Percentiles rank a stretch among this genome's conserved stretches.
Evolutionary conservation across 805 yeast genomes (phyloP).

Genomic region (Pichia manshurica): DNA sequence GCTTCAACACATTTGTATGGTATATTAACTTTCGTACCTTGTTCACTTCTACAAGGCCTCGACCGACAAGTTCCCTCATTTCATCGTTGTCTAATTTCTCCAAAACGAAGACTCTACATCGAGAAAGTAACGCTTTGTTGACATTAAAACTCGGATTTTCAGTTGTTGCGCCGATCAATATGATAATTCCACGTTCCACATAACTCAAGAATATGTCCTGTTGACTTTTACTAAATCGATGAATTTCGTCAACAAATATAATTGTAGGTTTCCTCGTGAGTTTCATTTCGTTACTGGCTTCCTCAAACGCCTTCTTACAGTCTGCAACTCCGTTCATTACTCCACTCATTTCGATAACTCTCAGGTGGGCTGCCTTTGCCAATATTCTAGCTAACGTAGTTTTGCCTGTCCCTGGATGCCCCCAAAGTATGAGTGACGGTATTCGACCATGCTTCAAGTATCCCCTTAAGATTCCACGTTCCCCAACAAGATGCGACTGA

Average conservation of each 20-base stretch:
- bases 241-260: constrained; percentile 88
- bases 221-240: constrained; percentile 77
- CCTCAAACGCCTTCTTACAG: constrained; percentile 54
- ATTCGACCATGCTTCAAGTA: constrained; percentile 58
- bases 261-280: constrained; percentile 53
- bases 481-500: constrained; percentile 70
- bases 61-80: constrained; percentile 43
- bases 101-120: constrained; percentile 77
- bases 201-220: constrained; percentile 83
- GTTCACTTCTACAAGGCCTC: constrained; percentile 57
- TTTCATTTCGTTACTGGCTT: constrained; percentile 40
- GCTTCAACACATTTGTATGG: constrained; percentile 43
- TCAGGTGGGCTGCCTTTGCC: constrained; percentile 46
- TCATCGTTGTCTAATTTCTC: constrained; percentile 47
- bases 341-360: constrained; percentile 80
- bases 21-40: constrained; percentile 50
- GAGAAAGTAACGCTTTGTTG: constrained; percentile 73
- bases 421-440: constrained; percentile 89
- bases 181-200: constrained; percentile 77
- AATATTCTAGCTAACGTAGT: constrained; percentile 65
- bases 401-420: constrained; percentile 95
- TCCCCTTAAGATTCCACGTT: constrained; percentile 57
- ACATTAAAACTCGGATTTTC: constrained; percentile 87
- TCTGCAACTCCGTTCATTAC: constrained; percentile 67
- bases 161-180: constrained; percentile 93